phyloP scores from a whole-genome alignment of 805 yeast genomes.

The Wickerhamiella occidentalis region DNA sequence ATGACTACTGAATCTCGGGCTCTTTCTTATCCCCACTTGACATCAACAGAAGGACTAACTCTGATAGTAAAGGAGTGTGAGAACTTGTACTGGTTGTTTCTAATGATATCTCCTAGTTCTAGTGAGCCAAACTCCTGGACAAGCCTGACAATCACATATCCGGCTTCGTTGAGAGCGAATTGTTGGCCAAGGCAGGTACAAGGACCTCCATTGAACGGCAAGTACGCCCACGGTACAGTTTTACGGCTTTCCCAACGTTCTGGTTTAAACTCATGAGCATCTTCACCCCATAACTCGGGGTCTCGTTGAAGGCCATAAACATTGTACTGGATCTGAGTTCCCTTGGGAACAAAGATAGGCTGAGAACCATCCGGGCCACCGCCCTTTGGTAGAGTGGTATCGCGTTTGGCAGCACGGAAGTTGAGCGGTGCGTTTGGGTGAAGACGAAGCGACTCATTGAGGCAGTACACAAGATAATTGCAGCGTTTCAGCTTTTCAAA shows the following conservation, averaged over 20 bases:
- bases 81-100: neutral
- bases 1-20: no score
- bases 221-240: slow-evolving; percentile 29
- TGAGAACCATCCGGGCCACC: slow-evolving; percentile 30
- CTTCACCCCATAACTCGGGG: slow-evolving; percentile 30
- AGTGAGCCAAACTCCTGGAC: slow-evolving; percentile 25
- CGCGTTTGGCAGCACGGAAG: slow-evolving; percentile 30
- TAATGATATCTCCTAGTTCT: slow-evolving; percentile 7
- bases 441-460: slow-evolving; percentile 35
- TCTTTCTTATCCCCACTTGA: neutral
- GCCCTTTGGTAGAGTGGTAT: slow-evolving; percentile 35
- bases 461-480: slow-evolving; percentile 32
- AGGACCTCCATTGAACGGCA: slow-evolving; percentile 40
- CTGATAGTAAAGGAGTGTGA: neutral
- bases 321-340: slow-evolving; percentile 28
- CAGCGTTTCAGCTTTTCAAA: slow-evolving; percentile 34
- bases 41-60: slow-evolving; percentile 11
- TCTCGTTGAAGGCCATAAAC: slow-evolving; percentile 32
- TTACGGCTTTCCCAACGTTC: slow-evolving; percentile 30
- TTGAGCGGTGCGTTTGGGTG: slow-evolving; percentile 38
- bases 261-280: slow-evolving; percentile 31
- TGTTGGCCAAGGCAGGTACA: slow-evolving; percentile 39
- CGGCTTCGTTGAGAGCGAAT: slow-evolving; percentile 37
- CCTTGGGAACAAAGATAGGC: slow-evolving; percentile 31
- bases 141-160: slow-evolving; percentile 32